Evolutionary conservation across 1,284 basidiomycete genomes (phyloP).

Genomic region (Limonomyces culmigenus): DNA sequence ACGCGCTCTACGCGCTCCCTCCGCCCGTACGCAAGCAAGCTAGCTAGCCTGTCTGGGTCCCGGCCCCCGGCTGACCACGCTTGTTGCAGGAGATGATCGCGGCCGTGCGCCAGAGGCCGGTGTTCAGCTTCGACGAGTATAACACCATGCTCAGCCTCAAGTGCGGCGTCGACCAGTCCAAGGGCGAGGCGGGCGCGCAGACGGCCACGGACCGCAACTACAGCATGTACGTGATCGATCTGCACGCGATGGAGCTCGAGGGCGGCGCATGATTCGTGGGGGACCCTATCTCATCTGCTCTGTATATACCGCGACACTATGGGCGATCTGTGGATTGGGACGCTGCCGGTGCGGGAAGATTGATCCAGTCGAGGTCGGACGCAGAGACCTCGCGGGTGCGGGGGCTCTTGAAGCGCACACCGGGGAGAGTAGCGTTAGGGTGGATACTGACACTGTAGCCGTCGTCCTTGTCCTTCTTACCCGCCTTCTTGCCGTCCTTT

Average conservation of each 20-base stretch:
- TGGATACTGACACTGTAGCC: no score
- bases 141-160: constrained; percentile 78
- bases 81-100: constrained; percentile 53
- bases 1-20: constrained; percentile 56
- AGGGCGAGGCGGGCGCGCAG: constrained; percentile 27
- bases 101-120: constrained; percentile 39
- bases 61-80: constrained; percentile 3
- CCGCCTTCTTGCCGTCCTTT: neutral
- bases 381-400: no score
- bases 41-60: no score
- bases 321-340: no score
- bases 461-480: no score
- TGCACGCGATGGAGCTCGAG: constrained; percentile 64
- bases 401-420: no score
- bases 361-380: no score
- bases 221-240: constrained; percentile 65
- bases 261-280: no score
- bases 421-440: no score
- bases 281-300: no score
- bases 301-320: no score
- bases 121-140: constrained; percentile 80
- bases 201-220: constrained; percentile 52
- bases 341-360: no score
- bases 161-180: constrained; percentile 57
- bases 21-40: constrained; percentile 67